phyloP scores from a whole-genome alignment of 2,329 filamentous ascomycete species.

The Aspergillus ochraceus region DNA sequence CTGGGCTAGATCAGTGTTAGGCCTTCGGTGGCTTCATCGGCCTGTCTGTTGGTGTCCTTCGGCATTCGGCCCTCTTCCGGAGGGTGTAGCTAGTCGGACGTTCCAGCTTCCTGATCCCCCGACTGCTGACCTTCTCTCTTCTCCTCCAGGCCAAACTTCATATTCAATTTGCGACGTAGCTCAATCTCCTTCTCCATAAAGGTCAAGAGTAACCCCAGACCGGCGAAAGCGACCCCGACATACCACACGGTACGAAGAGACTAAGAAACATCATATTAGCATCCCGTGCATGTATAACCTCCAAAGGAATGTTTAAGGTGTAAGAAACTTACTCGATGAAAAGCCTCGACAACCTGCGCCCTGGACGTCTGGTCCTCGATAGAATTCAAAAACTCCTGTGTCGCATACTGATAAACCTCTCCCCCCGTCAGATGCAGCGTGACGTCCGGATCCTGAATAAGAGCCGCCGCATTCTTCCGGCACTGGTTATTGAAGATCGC shows the following conservation, averaged over 20 bases:
- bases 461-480: neutral
- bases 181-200: constrained; percentile 17
- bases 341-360: constrained; percentile 1
- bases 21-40: no score
- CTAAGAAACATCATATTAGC: no score
- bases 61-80: no score
- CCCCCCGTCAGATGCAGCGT: constrained; percentile 15
- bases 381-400: constrained; percentile 7
- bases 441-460: constrained; percentile 15
- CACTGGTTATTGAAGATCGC: constrained; percentile 21
- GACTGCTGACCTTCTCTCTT: neutral
- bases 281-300: no score
- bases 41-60: no score
- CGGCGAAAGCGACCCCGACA: constrained; percentile 18
- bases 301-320: no score
- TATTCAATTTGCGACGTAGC: constrained; percentile 18
- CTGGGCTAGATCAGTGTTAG: no score
- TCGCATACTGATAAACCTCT: constrained; percentile 22
- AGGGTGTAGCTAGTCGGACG: no score
- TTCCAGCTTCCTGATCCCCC: no score
- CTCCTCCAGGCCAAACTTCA: constrained; percentile 8
- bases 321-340: no score
- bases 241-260: constrained; percentile 11
- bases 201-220: constrained; percentile 12
- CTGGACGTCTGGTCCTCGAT: neutral